Evolutionary conservation across 257 asterid species (phyloP).

Genomic region (Fraxinus americana): DNA sequence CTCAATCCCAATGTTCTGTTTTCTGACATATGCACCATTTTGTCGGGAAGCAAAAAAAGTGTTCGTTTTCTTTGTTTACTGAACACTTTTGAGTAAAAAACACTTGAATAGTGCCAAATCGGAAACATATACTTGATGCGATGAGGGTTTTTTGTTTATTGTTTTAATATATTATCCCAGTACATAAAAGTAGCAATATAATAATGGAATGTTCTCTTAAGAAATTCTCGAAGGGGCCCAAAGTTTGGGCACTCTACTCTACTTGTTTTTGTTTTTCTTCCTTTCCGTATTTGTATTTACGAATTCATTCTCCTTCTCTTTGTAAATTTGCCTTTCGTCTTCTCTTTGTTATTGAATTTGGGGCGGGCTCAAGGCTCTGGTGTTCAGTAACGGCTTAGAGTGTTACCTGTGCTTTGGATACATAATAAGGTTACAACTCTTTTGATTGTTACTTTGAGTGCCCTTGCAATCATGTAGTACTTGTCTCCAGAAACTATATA

Average conservation of each 20-base stretch:
- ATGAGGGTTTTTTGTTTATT: background rate
- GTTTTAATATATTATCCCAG: background rate
- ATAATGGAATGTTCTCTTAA: background rate
- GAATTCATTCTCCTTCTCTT: background rate
- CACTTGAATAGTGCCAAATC: no score
- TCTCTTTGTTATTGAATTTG: background rate
- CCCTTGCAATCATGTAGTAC: background rate
- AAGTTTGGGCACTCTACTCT: background rate
- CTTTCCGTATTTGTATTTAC: background rate
- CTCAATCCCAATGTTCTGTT: background rate
- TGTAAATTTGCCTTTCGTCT: background rate
- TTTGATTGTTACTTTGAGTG: background rate
- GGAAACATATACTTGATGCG: background rate
- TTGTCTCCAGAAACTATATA: background rate
- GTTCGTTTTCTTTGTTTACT: background rate
- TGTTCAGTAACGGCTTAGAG: background rate
- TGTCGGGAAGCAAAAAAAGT: background rate
- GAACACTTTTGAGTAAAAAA: background rate
- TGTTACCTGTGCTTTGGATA: background rate
- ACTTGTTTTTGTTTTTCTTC: background rate
- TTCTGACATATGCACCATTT: background rate
- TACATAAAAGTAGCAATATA: background rate
- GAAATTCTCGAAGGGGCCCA: background rate
- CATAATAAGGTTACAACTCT: background rate
- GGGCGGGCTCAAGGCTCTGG: background rate